Evolutionary conservation across 768 basidiomycete species (phyloP).

Genomic region (Dendrothele bispora): DNA sequence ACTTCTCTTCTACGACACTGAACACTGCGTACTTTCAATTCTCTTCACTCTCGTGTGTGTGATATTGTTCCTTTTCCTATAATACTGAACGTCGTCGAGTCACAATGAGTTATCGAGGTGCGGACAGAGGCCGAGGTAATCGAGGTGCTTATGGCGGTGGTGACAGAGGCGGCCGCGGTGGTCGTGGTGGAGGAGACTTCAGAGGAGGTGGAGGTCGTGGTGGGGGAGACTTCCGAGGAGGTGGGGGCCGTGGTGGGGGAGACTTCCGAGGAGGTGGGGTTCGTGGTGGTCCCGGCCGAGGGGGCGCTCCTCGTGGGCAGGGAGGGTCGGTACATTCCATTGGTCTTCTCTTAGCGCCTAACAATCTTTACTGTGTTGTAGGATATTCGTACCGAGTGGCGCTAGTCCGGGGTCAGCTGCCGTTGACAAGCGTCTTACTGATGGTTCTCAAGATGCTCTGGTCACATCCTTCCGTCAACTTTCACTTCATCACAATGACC

Average conservation of each 20-base stretch:
- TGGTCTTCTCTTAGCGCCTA: conserved; percentile 32
- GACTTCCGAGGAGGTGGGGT: conserved; percentile 24
- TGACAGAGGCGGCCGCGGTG: conserved; percentile 21
- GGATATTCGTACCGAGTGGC: conserved; percentile 39
- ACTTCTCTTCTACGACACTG: no score
- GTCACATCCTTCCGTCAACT: conserved; percentile 35
- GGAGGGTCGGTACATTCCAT: conserved; percentile 22
- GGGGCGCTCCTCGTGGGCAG: conserved; percentile 29
- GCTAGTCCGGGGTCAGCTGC: conserved; percentile 34
- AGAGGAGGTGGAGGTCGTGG: conserved; percentile 25
- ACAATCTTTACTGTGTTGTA: conserved; percentile 20
- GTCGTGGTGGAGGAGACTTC: conserved; percentile 29
- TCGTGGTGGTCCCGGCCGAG: conserved; percentile 11
- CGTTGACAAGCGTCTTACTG: conserved; percentile 42
- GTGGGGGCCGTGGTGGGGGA: conserved; percentile 11
- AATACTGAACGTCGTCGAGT: no score
- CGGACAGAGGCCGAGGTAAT: background rate
- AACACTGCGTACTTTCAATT: no score
- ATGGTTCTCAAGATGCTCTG: conserved; percentile 41
- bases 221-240: conserved; percentile 10
- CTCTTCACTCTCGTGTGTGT: no score
- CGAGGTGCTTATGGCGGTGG: conserved; percentile 27
- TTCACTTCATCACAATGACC: conserved; percentile 30
- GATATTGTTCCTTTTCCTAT: no score
- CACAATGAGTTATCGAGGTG: conserved; percentile 2